These are phyloP conservation scores for Fraxinus anomala DNA, from an alignment of 257 asterid genomes.

Conservation along the genomic window DNA sequence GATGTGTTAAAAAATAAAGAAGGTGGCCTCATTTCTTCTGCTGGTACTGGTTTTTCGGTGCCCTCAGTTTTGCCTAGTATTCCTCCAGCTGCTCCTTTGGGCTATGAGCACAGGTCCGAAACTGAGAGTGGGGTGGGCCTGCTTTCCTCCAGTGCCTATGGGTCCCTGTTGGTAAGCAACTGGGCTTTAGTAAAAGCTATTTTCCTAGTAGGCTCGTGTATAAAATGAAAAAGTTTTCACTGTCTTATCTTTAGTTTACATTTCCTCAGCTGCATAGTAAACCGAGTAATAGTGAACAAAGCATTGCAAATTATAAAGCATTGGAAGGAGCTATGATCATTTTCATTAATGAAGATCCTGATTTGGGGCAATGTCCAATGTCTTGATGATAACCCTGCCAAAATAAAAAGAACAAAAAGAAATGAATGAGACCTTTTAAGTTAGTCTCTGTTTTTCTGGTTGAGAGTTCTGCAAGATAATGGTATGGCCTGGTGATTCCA, in stretches of 20 bases:
- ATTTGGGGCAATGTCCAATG: neutral
- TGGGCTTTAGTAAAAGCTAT: constrained; percentile 1
- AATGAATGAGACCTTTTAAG: neutral
- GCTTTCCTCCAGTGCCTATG: constrained; percentile 68
- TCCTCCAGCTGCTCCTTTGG: constrained; percentile 55
- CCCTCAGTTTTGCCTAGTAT: constrained; percentile 55
- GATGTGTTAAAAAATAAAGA: constrained; percentile 74
- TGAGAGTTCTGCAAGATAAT: neutral
- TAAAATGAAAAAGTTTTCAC: neutral
- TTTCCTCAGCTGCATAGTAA: neutral
- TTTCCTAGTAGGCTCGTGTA: constrained; percentile 1
- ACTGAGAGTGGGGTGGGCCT: constrained; percentile 58
- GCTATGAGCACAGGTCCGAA: constrained; percentile 76
- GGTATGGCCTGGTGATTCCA: neutral
- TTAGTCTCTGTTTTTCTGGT: neutral
- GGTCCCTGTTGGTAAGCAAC: constrained; percentile 58
- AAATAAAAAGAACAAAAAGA: neutral
- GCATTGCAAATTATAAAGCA: neutral
- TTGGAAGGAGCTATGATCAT: neutral
- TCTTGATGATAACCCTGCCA: neutral
- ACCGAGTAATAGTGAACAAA: neutral
- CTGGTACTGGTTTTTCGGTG: constrained; percentile 58
- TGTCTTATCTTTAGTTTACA: neutral
- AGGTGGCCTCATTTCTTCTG: constrained; percentile 56
- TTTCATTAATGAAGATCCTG: neutral